phyloP scores from a whole-genome alignment of 139 green algal species.

The Chlorella sp. region DNA sequence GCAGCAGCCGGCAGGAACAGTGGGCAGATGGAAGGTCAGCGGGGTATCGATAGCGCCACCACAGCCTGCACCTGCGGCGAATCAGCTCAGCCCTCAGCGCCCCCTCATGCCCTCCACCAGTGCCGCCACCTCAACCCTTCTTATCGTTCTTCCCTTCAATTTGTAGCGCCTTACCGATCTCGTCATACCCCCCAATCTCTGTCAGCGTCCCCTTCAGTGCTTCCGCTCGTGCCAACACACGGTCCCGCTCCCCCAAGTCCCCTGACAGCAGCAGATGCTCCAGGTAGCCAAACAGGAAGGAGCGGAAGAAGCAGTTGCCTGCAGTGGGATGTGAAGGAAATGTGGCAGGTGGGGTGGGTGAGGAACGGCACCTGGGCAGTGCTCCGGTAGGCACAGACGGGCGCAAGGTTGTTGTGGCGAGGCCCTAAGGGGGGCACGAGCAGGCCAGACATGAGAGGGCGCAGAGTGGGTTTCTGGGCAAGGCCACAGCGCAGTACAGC shows the following conservation, averaged over 20 bases:
- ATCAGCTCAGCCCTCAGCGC: not conserved
- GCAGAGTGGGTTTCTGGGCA: too few species aligned
- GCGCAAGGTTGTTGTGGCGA: too few species aligned
- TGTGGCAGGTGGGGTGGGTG: too few species aligned
- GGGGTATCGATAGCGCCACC: slow-evolving; percentile 7
- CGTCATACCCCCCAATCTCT: slow-evolving; percentile 62
- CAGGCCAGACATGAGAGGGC: too few species aligned
- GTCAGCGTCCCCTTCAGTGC: slow-evolving; percentile 60
- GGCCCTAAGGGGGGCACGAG: too few species aligned
- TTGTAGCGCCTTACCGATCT: slow-evolving; percentile 40
- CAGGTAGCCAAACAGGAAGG: slow-evolving; percentile 83
- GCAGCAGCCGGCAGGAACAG: not conserved
- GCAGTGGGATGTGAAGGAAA: too few species aligned
- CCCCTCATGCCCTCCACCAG: not conserved
- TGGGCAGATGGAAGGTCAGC: not conserved
- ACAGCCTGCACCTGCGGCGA: not conserved
- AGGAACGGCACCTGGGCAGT: too few species aligned
- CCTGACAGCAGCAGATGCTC: slow-evolving; percentile 67
- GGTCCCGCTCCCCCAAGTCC: slow-evolving; percentile 61
- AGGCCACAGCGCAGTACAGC: not conserved
- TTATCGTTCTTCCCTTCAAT: not conserved
- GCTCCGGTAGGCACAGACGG: too few species aligned
- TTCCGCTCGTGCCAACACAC: not conserved
- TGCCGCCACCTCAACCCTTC: too few species aligned
- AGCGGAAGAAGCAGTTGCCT: slow-evolving; percentile 85